Evolutionary conservation across 2,329 filamentous ascomycete genomes (phyloP), one percentile per base, ranked within the genome.

Genomic region (Clonostachys sp.): DNA sequence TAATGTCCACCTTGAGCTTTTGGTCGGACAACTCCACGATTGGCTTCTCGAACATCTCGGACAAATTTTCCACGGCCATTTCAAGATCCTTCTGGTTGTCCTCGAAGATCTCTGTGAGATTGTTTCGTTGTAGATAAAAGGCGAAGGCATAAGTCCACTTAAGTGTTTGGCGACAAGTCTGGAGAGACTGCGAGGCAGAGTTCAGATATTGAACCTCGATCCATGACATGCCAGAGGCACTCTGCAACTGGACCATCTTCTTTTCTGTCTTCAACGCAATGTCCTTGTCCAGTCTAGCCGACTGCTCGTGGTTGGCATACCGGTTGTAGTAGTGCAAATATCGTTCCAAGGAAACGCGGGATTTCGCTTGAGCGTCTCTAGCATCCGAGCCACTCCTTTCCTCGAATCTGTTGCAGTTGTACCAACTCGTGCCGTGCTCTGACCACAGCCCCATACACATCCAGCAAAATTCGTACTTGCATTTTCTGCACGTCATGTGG

Each of bases 391-490:
- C 94, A 54, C 89, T 95, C 77, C 94, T 96, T 71, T 97, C 94
- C 62, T 99, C 94, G 59, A 87, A 99, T 9, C 94, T 80, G 63
- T 96, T 99, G 78, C 94, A 99, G 67, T 96, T 99, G 75, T 99
- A 99, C 94, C 94, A 99, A 69, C 90, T 96, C 5, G 92, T 99
- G 53, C 94, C 94, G 64, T 99, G 94, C 68, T 99, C 94, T 1
- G 91, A 95, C 94, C 94, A 99, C 1, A 96, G 75, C 0, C 94
- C 94, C 94, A 99, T 99, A 62, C 94, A 99, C 88, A 99, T 97
- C 94, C 94, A 99, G 71, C 94, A 99, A 61, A 99, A 96, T 61
- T 96, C 91, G 61, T 96, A 86, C 61, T 91, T 90, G 73, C 91
- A 96, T 67, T 96, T 96, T 48, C 91, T 78, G 64, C 91, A 96